A percentile compares a stretch with the other conserved stretches of the same genome.
Evolutionary conservation across 1,139 yeast genomes (phyloP).

Genomic region (Geotrichum australiense): DNA sequence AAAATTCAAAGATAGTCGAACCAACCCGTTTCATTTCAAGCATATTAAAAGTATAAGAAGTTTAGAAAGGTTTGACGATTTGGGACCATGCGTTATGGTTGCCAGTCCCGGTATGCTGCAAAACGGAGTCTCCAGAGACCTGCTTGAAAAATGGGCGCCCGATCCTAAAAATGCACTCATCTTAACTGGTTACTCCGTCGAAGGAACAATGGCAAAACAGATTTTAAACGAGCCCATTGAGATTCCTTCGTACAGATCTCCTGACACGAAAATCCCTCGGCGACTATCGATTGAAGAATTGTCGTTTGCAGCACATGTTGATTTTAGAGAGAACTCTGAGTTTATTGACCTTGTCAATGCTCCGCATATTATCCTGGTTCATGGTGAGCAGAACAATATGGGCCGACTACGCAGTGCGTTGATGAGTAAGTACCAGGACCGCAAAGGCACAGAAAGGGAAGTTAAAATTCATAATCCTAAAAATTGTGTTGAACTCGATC

Average conservation of each 20-base stretch:
- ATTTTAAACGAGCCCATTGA: constrained; percentile 82
- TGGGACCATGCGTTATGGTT: constrained; percentile 92
- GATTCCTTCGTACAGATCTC: constrained; percentile 71
- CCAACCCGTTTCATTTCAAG: constrained; percentile 87
- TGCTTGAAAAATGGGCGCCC: constrained; percentile 95
- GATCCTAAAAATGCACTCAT: constrained; percentile 84
- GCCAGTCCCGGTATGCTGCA: constrained; percentile 99
- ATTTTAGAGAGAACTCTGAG: constrained; percentile 84
- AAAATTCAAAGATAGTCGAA: constrained; percentile 64
- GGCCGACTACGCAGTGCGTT: constrained; percentile 92
- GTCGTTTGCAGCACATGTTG: constrained; percentile 98
- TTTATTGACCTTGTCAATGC: constrained; percentile 88
- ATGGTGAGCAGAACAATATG: constrained; percentile 98
- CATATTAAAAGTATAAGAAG: constrained; percentile 74
- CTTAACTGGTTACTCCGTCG: constrained; percentile 95
- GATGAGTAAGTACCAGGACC: constrained; percentile 71
- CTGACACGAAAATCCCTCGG: constrained; percentile 80
- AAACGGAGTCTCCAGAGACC: constrained; percentile 86
- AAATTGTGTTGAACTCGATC: constrained; percentile 73
- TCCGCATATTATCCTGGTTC: constrained; percentile 71
- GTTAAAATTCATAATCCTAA: constrained; percentile 91
- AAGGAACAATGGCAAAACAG: constrained; percentile 95
- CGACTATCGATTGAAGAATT: constrained; percentile 87
- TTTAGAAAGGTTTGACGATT: constrained; percentile 79
- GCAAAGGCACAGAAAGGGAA: constrained; percentile 83